phyloP scores from a whole-genome alignment of 2,329 filamentous ascomycete species.

The Leptographium galeiforme region DNA sequence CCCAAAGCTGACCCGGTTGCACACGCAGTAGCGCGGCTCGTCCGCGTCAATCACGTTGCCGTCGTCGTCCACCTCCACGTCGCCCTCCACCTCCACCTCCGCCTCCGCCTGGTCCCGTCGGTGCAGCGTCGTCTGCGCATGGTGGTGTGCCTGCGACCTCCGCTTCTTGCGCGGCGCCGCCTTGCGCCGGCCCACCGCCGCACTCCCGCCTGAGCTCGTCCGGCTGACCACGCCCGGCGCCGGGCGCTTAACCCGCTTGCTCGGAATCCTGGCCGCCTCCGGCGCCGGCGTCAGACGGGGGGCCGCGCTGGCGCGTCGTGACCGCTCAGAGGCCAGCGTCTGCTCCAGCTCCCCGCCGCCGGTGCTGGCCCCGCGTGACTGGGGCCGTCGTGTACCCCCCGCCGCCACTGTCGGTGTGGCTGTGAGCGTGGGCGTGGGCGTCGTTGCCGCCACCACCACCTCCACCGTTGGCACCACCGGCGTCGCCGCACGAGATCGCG shows the following conservation, averaged over 20 bases:
- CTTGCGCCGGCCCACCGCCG: constrained; percentile 59
- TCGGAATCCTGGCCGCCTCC: constrained; percentile 30
- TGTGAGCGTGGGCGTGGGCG: constrained; percentile 1
- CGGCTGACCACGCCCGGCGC: constrained; percentile 59
- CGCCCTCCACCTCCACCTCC: constrained; percentile 29
- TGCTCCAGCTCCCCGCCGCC: constrained; percentile 32
- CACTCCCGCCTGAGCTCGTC: constrained; percentile 46
- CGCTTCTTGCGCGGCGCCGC: constrained; percentile 54
- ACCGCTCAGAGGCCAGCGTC: constrained; percentile 36
- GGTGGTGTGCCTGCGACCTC: constrained; percentile 16
- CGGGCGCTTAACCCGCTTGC: constrained; percentile 52
- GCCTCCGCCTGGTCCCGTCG: constrained; percentile 19
- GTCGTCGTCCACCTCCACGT: constrained; percentile 52
- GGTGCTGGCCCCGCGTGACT: constrained; percentile 16
- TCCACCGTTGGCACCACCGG: neutral
- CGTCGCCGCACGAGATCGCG: constrained; percentile 6
- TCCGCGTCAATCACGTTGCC: constrained; percentile 60
- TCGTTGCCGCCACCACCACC: neutral
- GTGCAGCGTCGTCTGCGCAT: constrained; percentile 15
- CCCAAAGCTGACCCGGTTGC: constrained; percentile 68
- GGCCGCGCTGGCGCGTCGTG: constrained; percentile 42
- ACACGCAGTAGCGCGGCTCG: constrained; percentile 65
- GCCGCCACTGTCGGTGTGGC: neutral
- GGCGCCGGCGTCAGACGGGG: constrained; percentile 37
- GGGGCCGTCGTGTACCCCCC: constrained; percentile 11